Base-by-base conservation (phyloP, 2,329 filamentous ascomycete species). In the Fusarium udum region DNA sequence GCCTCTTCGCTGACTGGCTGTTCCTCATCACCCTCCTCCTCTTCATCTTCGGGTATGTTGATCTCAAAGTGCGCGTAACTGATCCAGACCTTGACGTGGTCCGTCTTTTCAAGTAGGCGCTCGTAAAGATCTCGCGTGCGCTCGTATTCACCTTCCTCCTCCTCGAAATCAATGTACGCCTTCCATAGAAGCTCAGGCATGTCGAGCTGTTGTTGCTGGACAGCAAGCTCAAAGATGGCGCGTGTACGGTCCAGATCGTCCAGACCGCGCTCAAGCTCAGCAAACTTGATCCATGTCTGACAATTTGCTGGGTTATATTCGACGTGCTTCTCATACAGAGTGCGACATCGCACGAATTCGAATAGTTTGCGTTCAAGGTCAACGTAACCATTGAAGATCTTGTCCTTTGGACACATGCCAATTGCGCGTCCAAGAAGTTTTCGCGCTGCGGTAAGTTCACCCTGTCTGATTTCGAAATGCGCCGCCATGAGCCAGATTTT, bases 121-220 rank as follows among this genome's bases (percentile, higher is more conserved):
- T 98, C 95, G 84, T 98, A 99, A 49, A 99, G 86, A 7, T 86
- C 85, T 55, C 96, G 89, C 9, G 95, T 94, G 55, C 91, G 88
- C 60, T 95, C 94, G 82, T 95, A 98, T 82, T 98, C 94, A 78
- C 92, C 93, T 82, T 97, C 94, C 78, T 97, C 94, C 80, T 98
- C 95, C 83, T 99, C 96, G 79, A 98, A 98, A 82, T 99, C 96
- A 77, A 99, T 98, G 82, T 97, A 99, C 4, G 95, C 91, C 84
- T 98, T 98, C 96, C 96, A 99, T 4, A 98, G 87, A 58, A 98
- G 87, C 84, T 99, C 96, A 0, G 96, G 96, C 96, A 99, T 99
- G 82, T 99, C 96, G 20, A 99, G 87, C 37, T 91, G 89, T 4
- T 92, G 88, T 81, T 98, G 95, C 55, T 89, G 87, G 69, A 98